Percentiles rank a stretch among this genome's conserved stretches.
These are phyloP conservation scores for Vanderwaltozyma verrucispora DNA, from an alignment of 805 yeast genomes.

Conservation along the genomic window DNA sequence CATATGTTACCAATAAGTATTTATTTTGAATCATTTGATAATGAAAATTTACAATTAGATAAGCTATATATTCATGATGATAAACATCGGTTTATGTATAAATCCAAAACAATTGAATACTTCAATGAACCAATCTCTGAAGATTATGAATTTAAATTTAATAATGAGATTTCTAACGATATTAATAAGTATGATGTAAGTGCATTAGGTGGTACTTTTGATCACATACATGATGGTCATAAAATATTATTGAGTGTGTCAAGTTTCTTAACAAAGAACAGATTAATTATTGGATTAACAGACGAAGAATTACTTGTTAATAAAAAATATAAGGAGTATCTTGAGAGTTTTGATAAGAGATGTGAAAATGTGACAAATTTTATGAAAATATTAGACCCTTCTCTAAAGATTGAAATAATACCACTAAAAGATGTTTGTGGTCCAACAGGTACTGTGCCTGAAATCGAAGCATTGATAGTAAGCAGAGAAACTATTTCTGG, in stretches of 20 bases:
- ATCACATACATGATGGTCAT: conserved; percentile 94
- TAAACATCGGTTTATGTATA: not conserved
- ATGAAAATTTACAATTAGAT: conserved; percentile 10
- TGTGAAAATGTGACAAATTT: conserved; percentile 38
- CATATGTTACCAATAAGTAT: conserved; percentile 20
- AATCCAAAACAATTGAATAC: not conserved
- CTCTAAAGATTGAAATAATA: conserved; percentile 38
- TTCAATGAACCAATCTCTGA: conserved; percentile 1
- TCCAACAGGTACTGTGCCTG: conserved; percentile 70
- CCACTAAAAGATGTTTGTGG: conserved; percentile 85
- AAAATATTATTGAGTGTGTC: conserved; percentile 70
- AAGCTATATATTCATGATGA: conserved; percentile 8
- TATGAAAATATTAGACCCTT: conserved; percentile 38
- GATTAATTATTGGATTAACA: conserved; percentile 74
- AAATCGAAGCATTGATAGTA: conserved; percentile 70
- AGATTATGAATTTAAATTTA: not conserved
- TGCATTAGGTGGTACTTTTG: conserved; percentile 96
- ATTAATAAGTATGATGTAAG: conserved; percentile 26
- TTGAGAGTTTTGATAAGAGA: conserved; percentile 52
- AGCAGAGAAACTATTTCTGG: conserved; percentile 75
- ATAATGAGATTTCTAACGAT: conserved; percentile 9
- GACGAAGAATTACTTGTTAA: conserved; percentile 62
- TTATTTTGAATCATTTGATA: conserved; percentile 10
- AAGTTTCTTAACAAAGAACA: conserved; percentile 43
- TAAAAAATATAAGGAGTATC: conserved; percentile 57